Conservation (phyloP, 495 filamentous ascomycete genomes). For the Lasiosphaeris hirsuta region DNA sequence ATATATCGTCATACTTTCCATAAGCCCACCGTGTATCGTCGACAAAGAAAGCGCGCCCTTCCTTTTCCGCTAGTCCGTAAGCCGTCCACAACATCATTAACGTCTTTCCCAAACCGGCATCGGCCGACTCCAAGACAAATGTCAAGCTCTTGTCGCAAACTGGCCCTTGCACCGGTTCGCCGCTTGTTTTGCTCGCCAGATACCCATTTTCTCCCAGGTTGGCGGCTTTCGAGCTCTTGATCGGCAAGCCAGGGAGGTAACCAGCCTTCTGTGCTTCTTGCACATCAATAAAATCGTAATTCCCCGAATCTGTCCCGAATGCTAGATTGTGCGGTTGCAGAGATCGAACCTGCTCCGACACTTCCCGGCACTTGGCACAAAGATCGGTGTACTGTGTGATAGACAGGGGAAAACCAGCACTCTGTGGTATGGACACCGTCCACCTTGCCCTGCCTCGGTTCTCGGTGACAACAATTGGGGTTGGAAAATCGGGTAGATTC, state of each 20-base stretch:
- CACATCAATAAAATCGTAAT: slow-evolving; percentile 65
- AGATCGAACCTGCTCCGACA: slow-evolving; percentile 48
- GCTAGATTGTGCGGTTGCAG: slow-evolving; percentile 40
- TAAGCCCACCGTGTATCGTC: slow-evolving; percentile 76
- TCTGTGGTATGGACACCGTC: slow-evolving; percentile 66
- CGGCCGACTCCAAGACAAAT: slow-evolving; percentile 62
- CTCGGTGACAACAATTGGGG: slow-evolving; percentile 57
- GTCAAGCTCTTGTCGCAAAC: slow-evolving; percentile 66
- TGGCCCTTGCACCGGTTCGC: slow-evolving; percentile 31
- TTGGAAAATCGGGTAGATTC: slow-evolving; percentile 52
- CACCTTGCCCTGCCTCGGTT: slow-evolving; percentile 55
- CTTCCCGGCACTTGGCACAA: slow-evolving; percentile 54
- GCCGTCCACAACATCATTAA: slow-evolving; percentile 72
- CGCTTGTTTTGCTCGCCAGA: slow-evolving; percentile 37
- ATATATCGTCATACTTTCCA: slow-evolving; percentile 64
- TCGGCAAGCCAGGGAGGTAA: slow-evolving; percentile 42
- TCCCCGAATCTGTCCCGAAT: slow-evolving; percentile 58
- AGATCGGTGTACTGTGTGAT: slow-evolving; percentile 57
- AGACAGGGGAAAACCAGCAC: slow-evolving; percentile 55
- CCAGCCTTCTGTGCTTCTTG: slow-evolving; percentile 57
- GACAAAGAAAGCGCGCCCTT: slow-evolving; percentile 68
- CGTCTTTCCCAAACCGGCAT: slow-evolving; percentile 65
- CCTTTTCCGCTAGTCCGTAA: slow-evolving; percentile 67
- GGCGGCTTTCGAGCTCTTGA: slow-evolving; percentile 19
- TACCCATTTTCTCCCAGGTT: slow-evolving; percentile 20